phyloP scores from a whole-genome alignment of 2,329 filamentous ascomycete species.

The Penicillium sp. region DNA sequence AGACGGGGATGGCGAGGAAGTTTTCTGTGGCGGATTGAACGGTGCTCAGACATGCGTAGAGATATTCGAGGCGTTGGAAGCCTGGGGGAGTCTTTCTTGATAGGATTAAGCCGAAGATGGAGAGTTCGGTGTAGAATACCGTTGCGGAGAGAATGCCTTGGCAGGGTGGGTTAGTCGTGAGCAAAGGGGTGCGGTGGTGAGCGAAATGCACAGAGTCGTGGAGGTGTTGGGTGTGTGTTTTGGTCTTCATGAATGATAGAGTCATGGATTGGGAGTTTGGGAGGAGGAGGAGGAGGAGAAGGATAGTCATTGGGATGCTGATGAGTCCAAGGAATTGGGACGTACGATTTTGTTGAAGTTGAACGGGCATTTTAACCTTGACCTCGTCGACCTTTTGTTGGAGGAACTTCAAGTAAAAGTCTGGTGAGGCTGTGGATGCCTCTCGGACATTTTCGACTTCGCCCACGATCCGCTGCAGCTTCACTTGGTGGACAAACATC shows the following conservation, averaged over 20 bases:
- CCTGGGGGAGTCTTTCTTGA: background rate
- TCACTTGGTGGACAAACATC: conserved; percentile 35
- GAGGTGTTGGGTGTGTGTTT: too few relatives aligned
- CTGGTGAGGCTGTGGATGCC: background rate
- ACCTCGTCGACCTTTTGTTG: conserved; percentile 5
- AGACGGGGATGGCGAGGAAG: conserved; percentile 3
- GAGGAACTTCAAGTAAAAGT: conserved; percentile 4
- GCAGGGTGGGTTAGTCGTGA: too few relatives aligned
- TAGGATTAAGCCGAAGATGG: conserved; percentile 2
- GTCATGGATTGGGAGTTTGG: too few relatives aligned
- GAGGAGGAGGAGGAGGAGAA: background rate
- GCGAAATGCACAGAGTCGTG: too few relatives aligned
- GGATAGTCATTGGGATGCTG: background rate
- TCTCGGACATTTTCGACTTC: conserved; percentile 3
- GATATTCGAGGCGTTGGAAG: conserved; percentile 3
- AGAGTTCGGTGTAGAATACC: conserved; percentile 4
- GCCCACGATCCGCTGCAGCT: conserved; percentile 12
- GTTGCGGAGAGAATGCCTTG: conserved; percentile 2
- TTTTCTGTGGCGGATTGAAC: conserved; percentile 3
- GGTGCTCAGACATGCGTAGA: conserved; percentile 3
- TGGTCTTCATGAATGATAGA: too few relatives aligned
- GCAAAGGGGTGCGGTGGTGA: too few relatives aligned
- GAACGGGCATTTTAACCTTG: conserved; percentile 1
- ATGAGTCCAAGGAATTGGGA: background rate
- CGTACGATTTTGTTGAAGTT: conserved; percentile 4